phyloP scores from a whole-genome alignment of 2,329 filamentous ascomycete species.

The Chaetothyriales sp. region DNA sequence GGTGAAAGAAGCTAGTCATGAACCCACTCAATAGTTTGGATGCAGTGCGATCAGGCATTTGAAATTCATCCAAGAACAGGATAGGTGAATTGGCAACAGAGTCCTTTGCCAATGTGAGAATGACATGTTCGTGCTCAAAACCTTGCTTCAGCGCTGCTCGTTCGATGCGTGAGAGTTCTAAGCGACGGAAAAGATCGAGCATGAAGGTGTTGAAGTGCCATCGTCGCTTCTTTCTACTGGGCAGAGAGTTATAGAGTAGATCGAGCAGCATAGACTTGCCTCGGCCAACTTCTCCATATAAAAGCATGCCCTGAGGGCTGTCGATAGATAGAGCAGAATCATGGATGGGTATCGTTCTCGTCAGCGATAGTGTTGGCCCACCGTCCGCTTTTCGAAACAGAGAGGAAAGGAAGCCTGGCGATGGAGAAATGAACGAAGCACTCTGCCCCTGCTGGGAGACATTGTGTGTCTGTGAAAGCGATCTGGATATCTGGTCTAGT shows the following conservation, averaged over 20 bases:
- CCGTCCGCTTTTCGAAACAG: conserved; percentile 4
- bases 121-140: conserved; percentile 46
- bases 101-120: conserved; percentile 62
- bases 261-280: conserved; percentile 80
- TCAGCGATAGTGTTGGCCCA: conserved; percentile 44
- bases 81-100: conserved; percentile 63
- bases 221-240: conserved; percentile 56
- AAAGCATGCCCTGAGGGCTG: conserved; percentile 59
- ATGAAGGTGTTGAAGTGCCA: conserved; percentile 85
- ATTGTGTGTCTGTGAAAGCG: conserved; percentile 21
- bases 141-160: conserved; percentile 13
- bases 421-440: neutral
- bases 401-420: neutral
- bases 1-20: conserved; percentile 66
- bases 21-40: conserved; percentile 69
- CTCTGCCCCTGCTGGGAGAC: conserved; percentile 1
- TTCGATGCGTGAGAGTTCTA: conserved; percentile 49
- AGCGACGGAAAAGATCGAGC: conserved; percentile 58
- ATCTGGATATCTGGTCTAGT: conserved; percentile 45
- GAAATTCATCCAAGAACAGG: conserved; percentile 70
- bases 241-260: conserved; percentile 63
- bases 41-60: conserved; percentile 63
- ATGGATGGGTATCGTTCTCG: conserved; percentile 53
- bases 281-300: conserved; percentile 70
- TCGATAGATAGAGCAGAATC: conserved; percentile 58